These are phyloP conservation scores for Domatiomyces globalis DNA, from an alignment of 2,329 filamentous ascomycete genomes.

Conservation along the genomic window DNA sequence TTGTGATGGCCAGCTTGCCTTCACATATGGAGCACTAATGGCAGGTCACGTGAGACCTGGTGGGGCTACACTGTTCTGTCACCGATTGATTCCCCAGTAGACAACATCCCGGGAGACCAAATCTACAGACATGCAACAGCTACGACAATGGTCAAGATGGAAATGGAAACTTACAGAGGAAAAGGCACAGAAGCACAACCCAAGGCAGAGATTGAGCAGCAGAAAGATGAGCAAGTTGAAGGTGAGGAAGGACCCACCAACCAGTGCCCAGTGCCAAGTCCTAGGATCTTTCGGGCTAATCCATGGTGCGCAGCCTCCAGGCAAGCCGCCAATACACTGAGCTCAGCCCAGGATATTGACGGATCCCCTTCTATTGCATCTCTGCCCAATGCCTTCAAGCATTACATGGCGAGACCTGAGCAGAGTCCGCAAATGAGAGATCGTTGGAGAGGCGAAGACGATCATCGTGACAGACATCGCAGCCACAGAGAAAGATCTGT, in stretches of 20 bases:
- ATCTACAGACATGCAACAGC: not conserved
- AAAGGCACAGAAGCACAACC: not conserved
- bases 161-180: not conserved
- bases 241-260: not conserved
- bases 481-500: conserved; percentile 23
- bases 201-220: not conserved
- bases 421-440: conserved; percentile 37
- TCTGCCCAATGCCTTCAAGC: conserved; percentile 27
- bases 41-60: not conserved
- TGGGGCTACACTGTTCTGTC: not conserved
- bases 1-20: not conserved
- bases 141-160: not conserved
- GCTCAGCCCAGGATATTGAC: not conserved
- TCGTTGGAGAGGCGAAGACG: conserved; percentile 34
- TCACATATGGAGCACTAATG: not conserved
- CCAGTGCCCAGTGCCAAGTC: not conserved
- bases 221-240: not conserved
- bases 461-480: conserved; percentile 23
- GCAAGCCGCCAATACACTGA: not conserved
- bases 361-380: not conserved
- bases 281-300: not conserved
- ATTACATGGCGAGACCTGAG: conserved; percentile 37
- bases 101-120: not conserved
- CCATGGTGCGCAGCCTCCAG: not conserved
- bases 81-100: not conserved